Evolutionary conservation across 352 stramenopile species (phyloP), one percentile per base, ranked within the genome.

Genomic region (Phytopythium aichiense): DNA sequence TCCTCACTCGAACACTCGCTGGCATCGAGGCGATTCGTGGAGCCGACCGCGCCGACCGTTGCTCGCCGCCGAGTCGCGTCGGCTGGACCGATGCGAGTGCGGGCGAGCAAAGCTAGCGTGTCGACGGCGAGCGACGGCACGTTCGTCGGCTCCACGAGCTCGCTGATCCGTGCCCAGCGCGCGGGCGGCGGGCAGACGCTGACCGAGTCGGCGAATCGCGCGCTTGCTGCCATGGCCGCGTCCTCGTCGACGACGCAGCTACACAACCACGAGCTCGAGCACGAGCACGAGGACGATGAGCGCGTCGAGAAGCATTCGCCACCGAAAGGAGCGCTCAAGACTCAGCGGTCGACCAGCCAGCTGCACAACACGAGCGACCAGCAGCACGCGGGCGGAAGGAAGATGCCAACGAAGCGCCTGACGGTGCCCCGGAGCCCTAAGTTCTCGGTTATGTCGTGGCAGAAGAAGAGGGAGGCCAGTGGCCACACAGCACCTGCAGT

Each of bases 371-470:
- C 37, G 5, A 30, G 20, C 2, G 69, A 73, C 5, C 20, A 65
- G 20, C 33, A 59, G n/a, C 25, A 58, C 60, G 46, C 48, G 4
- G 25, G 45, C 57, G 63, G 70, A 45, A 64, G 55, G 63, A 40
- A 61, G 35, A n/a, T 60, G 4, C 28, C 77, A 31, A 25, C 63
- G 43, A 89, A 87, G 65, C 79, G 76, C 9, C 66, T 91, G 28
- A 94, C 84, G 1, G 84, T 94, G 15, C 84, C 84, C 1, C 79
- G 79, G 71, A 92, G 82, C 50, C 84, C 84, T 43, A 92, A 91
- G 52, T 94, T 94, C 63, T 93, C 84, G 1, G 73, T 93, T 51
- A 93, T 93, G 84, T 93, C 84, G 20, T 93, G 84, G 84, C 84
- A 93, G 56, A 91, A 91, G 70, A 91, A 87, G 55, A 59, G 51